These are phyloP conservation scores for Gentiana macrophylla DNA, from an alignment of 257 asterid species.

Conservation along the genomic window DNA sequence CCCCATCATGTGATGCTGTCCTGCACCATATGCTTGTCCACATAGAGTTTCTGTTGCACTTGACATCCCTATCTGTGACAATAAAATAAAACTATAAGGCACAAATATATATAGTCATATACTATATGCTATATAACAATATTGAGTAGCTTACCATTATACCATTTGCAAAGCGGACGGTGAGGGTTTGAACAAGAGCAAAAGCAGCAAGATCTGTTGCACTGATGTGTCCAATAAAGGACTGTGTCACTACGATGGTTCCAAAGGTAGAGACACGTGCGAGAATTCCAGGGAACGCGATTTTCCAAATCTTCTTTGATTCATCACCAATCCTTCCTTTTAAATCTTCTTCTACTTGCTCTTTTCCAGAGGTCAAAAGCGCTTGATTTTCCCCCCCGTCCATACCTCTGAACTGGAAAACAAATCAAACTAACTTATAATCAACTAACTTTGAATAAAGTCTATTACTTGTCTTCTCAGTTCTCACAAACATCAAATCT, in stretches of 20 bases:
- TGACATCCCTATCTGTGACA: conserved; percentile 82
- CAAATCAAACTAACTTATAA: no score
- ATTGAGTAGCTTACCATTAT: conserved; percentile 37
- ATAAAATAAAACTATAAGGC: neutral
- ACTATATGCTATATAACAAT: neutral
- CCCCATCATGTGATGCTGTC: conserved; percentile 88
- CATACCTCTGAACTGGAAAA: conserved; percentile 32
- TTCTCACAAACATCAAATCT: no score
- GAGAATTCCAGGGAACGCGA: conserved; percentile 69
- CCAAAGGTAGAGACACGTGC: conserved; percentile 67
- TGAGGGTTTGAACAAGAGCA: conserved; percentile 69
- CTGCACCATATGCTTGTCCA: conserved; percentile 92
- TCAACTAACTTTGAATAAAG: no score
- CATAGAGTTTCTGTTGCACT: conserved; percentile 96
- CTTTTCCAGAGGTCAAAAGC: conserved; percentile 34
- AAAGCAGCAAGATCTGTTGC: conserved; percentile 58
- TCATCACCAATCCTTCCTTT: conserved; percentile 41
- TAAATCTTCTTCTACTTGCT: conserved; percentile 26
- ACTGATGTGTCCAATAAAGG: conserved; percentile 59
- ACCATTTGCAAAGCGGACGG: conserved; percentile 64
- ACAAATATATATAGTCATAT: neutral
- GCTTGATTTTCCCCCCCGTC: conserved; percentile 31
- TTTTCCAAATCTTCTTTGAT: conserved; percentile 78
- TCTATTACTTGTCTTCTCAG: no score
- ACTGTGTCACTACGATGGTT: conserved; percentile 53